Evolutionary conservation across 495 filamentous ascomycete genomes (phyloP).

Genomic region (Xylaria nigripes): DNA sequence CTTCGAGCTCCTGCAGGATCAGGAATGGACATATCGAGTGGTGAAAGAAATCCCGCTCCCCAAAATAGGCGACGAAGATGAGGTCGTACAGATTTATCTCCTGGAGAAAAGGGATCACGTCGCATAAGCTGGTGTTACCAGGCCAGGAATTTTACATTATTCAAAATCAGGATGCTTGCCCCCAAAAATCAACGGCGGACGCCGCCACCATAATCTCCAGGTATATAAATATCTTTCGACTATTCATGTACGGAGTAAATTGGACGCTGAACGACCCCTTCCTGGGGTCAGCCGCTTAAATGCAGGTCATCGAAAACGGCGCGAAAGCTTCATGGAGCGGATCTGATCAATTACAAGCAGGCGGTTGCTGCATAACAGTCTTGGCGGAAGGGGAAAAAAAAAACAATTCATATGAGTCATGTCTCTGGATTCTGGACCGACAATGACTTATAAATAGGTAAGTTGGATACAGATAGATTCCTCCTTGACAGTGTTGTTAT

Average conservation of each 20-base stretch:
- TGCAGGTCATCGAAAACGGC: neutral
- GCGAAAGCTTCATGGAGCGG: neutral
- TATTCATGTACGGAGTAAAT: neutral
- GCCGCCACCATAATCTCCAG: neutral
- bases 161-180: too few relatives aligned
- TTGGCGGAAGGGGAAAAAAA: neutral
- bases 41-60: constrained; percentile 47
- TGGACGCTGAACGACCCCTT: neutral
- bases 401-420: neutral
- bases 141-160: too few relatives aligned
- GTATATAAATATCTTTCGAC: neutral
- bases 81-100: constrained; percentile 55
- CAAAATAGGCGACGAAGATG: constrained; percentile 46
- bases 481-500: neutral
- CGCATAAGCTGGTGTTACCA: neutral
- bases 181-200: neutral
- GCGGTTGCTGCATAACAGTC: too few relatives aligned
- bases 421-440: neutral
- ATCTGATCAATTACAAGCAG: too few relatives aligned
- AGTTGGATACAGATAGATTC: neutral
- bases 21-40: constrained; percentile 45
- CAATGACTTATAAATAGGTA: neutral
- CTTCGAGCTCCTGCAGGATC: constrained; percentile 63
- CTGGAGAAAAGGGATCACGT: constrained; percentile 24
- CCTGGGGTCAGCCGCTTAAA: neutral